Conservation (phyloP, 768 basidiomycete genomes). For the Phaeotremella fagi region DNA sequence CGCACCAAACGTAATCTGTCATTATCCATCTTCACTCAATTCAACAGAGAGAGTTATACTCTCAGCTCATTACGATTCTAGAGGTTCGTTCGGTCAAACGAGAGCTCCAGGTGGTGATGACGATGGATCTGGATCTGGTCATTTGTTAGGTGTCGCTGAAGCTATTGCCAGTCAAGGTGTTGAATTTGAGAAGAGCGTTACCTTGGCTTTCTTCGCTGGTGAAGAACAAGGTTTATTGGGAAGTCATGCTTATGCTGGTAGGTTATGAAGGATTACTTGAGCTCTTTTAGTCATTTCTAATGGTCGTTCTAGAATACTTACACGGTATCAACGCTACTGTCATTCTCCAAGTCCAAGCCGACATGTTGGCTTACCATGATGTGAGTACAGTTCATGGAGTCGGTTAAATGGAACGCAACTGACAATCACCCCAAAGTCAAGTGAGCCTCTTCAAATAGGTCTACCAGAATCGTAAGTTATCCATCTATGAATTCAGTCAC, state of each 20-base stretch:
- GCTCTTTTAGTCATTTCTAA: not conserved
- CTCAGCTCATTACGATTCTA: slow-evolving; percentile 84
- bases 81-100: slow-evolving; percentile 75
- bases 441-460: slow-evolving; percentile 77
- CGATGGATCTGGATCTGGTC: slow-evolving; percentile 62
- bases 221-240: slow-evolving; percentile 87
- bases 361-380: slow-evolving; percentile 83
- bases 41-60: slow-evolving; percentile 66
- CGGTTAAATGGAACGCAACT: not conserved
- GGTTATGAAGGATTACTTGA: not conserved
- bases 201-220: slow-evolving; percentile 78
- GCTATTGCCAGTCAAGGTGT: slow-evolving; percentile 64
- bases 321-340: slow-evolving; percentile 60
- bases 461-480: slow-evolving; percentile 62
- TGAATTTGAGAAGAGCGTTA: slow-evolving; percentile 69
- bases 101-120: slow-evolving; percentile 66
- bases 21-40: slow-evolving; percentile 59
- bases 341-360: slow-evolving; percentile 80
- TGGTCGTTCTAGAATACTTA: slow-evolving; percentile 55
- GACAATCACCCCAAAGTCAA: slow-evolving; percentile 45
- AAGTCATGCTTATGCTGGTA: slow-evolving; percentile 71
- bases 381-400: slow-evolving; percentile 17
- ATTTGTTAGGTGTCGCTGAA: slow-evolving; percentile 73
- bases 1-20: slow-evolving; percentile 79
- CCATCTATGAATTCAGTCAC: not conserved